Evolutionary conservation across 768 basidiomycete species (phyloP).

Genomic region (Galerina marginata): DNA sequence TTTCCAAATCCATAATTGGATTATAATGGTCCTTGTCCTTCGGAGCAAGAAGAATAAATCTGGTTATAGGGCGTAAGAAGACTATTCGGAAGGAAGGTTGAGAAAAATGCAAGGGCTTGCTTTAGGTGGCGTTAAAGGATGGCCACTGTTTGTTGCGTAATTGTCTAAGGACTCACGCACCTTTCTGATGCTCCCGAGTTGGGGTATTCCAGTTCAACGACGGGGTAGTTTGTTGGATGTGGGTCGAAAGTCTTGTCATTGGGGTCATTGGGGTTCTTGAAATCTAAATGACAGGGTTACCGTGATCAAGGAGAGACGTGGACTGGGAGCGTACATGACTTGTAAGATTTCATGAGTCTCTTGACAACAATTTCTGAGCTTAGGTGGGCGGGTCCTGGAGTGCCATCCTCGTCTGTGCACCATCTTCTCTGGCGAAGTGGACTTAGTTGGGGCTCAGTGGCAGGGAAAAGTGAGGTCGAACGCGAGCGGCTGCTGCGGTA

Average conservation of each 20-base stretch:
- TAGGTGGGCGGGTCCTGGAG: slow-evolving; percentile 54
- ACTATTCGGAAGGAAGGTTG: slow-evolving; percentile 5
- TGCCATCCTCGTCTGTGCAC: slow-evolving; percentile 55
- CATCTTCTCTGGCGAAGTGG: slow-evolving; percentile 52
- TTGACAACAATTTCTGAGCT: slow-evolving; percentile 72
- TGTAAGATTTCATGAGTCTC: slow-evolving; percentile 68
- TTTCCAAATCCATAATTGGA: slow-evolving; percentile 81
- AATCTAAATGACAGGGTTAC: slow-evolving; percentile 52
- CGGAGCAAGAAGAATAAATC: slow-evolving; percentile 79
- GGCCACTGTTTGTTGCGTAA: no score
- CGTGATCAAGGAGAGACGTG: slow-evolving; percentile 5
- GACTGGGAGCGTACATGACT: slow-evolving; percentile 51
- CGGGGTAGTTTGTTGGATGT: slow-evolving; percentile 64
- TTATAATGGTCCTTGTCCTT: slow-evolving; percentile 89
- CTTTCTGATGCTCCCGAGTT: slow-evolving; percentile 71
- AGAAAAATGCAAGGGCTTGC: slow-evolving; percentile 3
- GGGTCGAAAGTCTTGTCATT: slow-evolving; percentile 68
- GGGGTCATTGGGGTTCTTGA: slow-evolving; percentile 68
- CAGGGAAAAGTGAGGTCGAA: slow-evolving; percentile 61
- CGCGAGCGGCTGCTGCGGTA: slow-evolving; percentile 66
- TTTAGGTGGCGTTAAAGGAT: no score
- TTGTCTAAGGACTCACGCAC: slow-evolving; percentile 40
- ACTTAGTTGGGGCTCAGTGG: slow-evolving; percentile 37
- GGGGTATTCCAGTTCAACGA: slow-evolving; percentile 78
- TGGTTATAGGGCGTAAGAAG: slow-evolving; percentile 27